These are phyloP conservation scores for Paxillus involutus DNA, from an alignment of 768 basidiomycete species.

Conservation along the genomic window DNA sequence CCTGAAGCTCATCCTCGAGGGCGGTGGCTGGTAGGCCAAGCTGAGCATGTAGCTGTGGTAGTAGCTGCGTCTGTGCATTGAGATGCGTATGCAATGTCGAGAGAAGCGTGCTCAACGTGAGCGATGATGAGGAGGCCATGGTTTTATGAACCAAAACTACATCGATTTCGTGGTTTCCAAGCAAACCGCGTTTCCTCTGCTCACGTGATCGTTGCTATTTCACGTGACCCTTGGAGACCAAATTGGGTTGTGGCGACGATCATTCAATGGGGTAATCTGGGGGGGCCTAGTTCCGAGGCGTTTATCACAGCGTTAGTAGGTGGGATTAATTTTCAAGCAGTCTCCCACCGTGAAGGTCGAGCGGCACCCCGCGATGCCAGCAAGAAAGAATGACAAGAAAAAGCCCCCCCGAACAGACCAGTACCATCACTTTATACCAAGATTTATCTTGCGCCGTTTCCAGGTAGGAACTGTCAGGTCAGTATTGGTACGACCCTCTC, in stretches of 20 bases:
- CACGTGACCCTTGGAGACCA: conserved; percentile 15
- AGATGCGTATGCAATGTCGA: conserved; percentile 78
- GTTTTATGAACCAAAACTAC: conserved; percentile 8
- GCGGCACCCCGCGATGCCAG: background rate
- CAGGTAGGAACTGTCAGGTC: conserved; percentile 3
- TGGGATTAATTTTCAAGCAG: background rate
- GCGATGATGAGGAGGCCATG: conserved; percentile 33
- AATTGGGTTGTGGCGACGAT: no score
- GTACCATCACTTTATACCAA: conserved; percentile 11
- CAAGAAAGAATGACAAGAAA: background rate
- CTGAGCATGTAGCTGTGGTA: conserved; percentile 80
- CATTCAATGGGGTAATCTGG: no score
- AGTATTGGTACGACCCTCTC: background rate
- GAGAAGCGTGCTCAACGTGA: conserved; percentile 61
- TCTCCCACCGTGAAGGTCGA: background rate
- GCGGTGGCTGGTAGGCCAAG: conserved; percentile 80
- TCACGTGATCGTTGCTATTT: conserved; percentile 29
- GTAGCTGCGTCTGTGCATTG: conserved; percentile 76
- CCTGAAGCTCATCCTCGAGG: conserved; percentile 75
- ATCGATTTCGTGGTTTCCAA: conserved; percentile 17
- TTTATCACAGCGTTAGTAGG: no score
- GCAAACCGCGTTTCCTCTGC: conserved; percentile 17
- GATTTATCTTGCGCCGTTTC: conserved; percentile 7
- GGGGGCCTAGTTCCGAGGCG: no score
- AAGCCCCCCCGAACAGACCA: background rate